phyloP scores from a whole-genome alignment of 495 filamentous ascomycete species.

The Penicillium mononematosum region DNA sequence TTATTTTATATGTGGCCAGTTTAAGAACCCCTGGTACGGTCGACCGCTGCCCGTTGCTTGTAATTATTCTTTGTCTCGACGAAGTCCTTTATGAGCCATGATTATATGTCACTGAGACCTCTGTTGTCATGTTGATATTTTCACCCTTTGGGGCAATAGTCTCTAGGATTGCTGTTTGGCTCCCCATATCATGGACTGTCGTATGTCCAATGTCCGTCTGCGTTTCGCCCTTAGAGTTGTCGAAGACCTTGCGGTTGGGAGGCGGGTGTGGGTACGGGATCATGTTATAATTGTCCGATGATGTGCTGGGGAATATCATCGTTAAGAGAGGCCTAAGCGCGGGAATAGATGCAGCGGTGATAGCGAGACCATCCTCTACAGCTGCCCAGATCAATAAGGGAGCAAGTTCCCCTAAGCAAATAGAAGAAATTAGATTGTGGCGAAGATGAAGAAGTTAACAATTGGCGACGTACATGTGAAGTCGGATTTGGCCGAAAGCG shows the following conservation, averaged over 20 bases:
- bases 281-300: slow-evolving; percentile 19
- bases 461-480: slow-evolving; percentile 17
- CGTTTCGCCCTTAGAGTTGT: slow-evolving; percentile 19
- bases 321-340: slow-evolving; percentile 19
- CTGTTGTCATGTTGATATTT: slow-evolving; percentile 22
- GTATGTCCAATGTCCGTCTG: slow-evolving; percentile 18
- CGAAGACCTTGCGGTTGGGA: slow-evolving; percentile 13
- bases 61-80: neutral
- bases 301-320: slow-evolving; percentile 17
- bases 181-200: slow-evolving; percentile 8
- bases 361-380: slow-evolving; percentile 25
- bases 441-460: neutral
- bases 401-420: slow-evolving; percentile 19
- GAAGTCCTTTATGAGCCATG: neutral
- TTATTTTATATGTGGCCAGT: too few species aligned
- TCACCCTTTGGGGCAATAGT: slow-evolving; percentile 7
- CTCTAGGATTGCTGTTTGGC: slow-evolving; percentile 19
- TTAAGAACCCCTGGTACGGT: too few species aligned
- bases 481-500: slow-evolving; percentile 19
- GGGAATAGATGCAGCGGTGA: slow-evolving; percentile 23
- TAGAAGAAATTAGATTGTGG: neutral
- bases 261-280: slow-evolving; percentile 11
- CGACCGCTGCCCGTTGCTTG: neutral
- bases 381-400: slow-evolving; percentile 23
- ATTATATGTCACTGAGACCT: slow-evolving; percentile 19